These are phyloP conservation scores for Mucor velutinosus DNA, from an alignment of 371 early-diverging fungal genomes.

Conservation along the genomic window DNA sequence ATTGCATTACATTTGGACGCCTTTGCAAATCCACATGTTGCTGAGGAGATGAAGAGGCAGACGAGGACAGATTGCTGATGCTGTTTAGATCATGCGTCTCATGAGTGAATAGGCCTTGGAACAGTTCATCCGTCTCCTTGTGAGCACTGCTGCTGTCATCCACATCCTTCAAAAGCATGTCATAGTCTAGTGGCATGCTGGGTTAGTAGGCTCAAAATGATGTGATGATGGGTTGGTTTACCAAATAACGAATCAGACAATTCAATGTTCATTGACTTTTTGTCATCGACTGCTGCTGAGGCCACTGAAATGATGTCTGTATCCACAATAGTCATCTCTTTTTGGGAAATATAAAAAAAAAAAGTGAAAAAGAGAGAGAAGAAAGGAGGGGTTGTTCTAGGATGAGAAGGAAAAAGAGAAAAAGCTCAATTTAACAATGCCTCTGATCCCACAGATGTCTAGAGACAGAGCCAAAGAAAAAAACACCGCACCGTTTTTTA, in stretches of 20 bases:
- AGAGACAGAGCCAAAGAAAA: background rate
- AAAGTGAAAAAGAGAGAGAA: background rate
- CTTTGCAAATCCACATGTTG: background rate
- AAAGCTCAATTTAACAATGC: background rate
- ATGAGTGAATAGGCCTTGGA: constrained; percentile 2
- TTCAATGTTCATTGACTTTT: constrained; percentile 2
- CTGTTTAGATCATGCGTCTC: background rate
- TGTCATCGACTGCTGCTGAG: constrained; percentile 2
- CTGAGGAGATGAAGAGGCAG: background rate
- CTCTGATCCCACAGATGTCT: background rate
- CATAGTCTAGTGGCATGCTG: constrained; percentile 7
- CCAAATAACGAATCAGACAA: constrained; percentile 21
- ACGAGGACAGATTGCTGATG: background rate
- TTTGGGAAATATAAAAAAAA: background rate
- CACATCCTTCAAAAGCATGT: constrained; percentile 10
- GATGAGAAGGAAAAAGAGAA: background rate
- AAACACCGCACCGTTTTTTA: background rate
- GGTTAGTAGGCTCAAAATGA: no score
- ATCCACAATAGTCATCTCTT: constrained; percentile 16
- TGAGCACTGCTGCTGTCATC: background rate
- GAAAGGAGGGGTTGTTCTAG: background rate
- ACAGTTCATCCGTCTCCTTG: constrained; percentile 2
- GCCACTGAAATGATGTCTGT: constrained; percentile 13
- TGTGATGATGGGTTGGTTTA: background rate
- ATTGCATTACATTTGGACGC: constrained; percentile 14